These are phyloP conservation scores for Jacaranda mimosifolia DNA, from an alignment of 257 asterid species.

Conservation along the genomic window DNA sequence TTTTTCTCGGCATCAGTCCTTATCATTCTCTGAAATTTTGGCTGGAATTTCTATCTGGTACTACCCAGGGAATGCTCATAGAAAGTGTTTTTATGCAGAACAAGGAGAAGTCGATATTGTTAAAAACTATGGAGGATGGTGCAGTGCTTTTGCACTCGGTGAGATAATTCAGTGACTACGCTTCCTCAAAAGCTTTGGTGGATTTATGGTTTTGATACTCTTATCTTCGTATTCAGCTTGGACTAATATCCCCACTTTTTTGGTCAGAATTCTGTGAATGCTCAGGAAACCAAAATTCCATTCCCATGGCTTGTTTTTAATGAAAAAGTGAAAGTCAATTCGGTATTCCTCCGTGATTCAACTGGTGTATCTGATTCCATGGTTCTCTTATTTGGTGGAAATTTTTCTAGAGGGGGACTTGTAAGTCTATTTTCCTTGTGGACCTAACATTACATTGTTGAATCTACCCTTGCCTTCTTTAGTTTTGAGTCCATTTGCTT, in stretches of 20 bases:
- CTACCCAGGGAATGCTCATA: constrained; percentile 34
- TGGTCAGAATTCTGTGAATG: constrained; percentile 80
- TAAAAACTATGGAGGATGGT: constrained; percentile 98
- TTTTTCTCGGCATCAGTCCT: neutral
- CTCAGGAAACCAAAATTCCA: constrained; percentile 75
- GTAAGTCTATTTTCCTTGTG: constrained; percentile 56
- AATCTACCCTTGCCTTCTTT: constrained; percentile 7
- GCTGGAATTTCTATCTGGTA: constrained; percentile 12
- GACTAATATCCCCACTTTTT: constrained; percentile 29
- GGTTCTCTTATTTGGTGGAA: constrained; percentile 89
- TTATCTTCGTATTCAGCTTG: constrained; percentile 32
- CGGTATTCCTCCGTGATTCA: constrained; percentile 93
- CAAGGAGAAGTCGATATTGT: constrained; percentile 83
- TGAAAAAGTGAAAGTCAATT: constrained; percentile 88
- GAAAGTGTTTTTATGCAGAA: constrained; percentile 61
- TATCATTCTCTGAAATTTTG: constrained; percentile 18
- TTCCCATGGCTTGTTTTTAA: constrained; percentile 95
- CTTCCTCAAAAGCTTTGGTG: constrained; percentile 6
- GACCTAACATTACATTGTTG: constrained; percentile 24
- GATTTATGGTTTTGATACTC: constrained; percentile 20
- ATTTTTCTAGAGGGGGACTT: constrained; percentile 60
- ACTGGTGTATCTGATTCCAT: constrained; percentile 89
- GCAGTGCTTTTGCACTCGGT: constrained; percentile 87
- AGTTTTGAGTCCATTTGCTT: constrained; percentile 21
- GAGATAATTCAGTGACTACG: constrained; percentile 41